Conservation (phyloP, 768 basidiomycete genomes). For the Boletus rubescentipes region DNA sequence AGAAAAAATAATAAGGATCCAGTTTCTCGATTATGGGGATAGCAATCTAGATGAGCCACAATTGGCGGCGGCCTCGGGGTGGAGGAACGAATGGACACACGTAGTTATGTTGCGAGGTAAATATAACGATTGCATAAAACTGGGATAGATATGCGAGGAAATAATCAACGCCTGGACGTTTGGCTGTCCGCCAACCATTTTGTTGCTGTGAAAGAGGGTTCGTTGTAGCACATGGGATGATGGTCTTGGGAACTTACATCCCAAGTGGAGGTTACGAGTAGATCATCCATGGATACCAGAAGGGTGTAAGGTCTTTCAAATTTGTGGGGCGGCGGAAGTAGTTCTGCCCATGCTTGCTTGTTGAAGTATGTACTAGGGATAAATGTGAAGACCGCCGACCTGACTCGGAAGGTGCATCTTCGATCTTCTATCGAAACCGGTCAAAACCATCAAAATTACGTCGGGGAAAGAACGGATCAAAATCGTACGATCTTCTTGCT, state of each 20-base stretch:
- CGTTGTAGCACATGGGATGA: not conserved
- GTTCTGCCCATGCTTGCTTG: slow-evolving; percentile 90
- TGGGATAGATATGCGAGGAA: slow-evolving; percentile 97
- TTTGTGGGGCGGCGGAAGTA: slow-evolving; percentile 86
- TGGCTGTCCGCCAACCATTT: slow-evolving; percentile 96
- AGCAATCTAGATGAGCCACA: slow-evolving; percentile 62
- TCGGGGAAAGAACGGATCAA: not conserved
- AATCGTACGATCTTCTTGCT: slow-evolving; percentile 57
- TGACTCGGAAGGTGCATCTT: slow-evolving; percentile 58
- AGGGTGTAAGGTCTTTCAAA: slow-evolving; percentile 89
- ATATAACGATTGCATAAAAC: slow-evolving; percentile 97
- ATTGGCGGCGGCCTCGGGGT: not conserved
- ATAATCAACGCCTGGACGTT: slow-evolving; percentile 97
- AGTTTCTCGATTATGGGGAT: slow-evolving; percentile 87
- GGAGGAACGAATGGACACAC: slow-evolving; percentile 46
- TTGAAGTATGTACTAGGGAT: slow-evolving; percentile 77
- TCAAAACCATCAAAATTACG: not conserved
- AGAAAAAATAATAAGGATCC: slow-evolving; percentile 88
- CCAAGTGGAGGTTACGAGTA: slow-evolving; percentile 91
- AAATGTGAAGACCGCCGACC: slow-evolving; percentile 42
- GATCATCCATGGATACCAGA: slow-evolving; percentile 86
- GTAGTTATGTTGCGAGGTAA: slow-evolving; percentile 87
- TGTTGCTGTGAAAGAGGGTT: slow-evolving; percentile 58
- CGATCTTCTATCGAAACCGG: slow-evolving; percentile 44
- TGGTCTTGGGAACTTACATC: slow-evolving; percentile 62